A percentile compares a stretch with the other conserved stretches of the same genome.
phyloP scores from a whole-genome alignment of 2,329 filamentous ascomycete genomes.

The Aspergillus udagawae region DNA sequence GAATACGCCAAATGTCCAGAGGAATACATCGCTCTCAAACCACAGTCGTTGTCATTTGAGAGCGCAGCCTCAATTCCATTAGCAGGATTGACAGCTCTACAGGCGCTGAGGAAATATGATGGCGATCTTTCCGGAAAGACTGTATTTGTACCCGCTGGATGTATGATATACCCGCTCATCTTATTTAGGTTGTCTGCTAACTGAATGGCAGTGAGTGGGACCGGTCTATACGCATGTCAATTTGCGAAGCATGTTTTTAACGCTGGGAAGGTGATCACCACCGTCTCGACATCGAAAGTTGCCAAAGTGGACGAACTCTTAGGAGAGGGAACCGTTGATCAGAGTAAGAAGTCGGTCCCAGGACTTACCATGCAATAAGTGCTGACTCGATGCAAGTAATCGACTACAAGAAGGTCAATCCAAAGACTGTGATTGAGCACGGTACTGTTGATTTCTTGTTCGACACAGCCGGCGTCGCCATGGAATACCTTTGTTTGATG shows the following conservation, averaged over 20 bases:
- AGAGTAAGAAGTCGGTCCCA: constrained; percentile 21
- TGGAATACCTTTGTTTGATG: constrained; percentile 44
- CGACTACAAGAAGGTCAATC: constrained; percentile 47
- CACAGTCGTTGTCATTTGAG: constrained; percentile 38
- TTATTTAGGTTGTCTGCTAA: not conserved
- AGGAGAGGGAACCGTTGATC: constrained; percentile 45
- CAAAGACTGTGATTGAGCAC: constrained; percentile 35
- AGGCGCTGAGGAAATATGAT: constrained; percentile 42
- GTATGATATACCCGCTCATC: constrained; percentile 10
- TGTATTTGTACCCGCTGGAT: constrained; percentile 49
- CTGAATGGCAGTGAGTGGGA: constrained; percentile 39
- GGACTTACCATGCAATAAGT: not conserved
- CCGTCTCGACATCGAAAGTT: constrained; percentile 52
- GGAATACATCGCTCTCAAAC: constrained; percentile 37
- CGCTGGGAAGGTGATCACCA: constrained; percentile 47
- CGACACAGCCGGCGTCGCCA: constrained; percentile 45
- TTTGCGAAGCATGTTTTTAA: constrained; percentile 50
- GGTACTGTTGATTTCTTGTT: constrained; percentile 50
- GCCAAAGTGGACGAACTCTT: constrained; percentile 41
- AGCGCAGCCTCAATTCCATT: constrained; percentile 44
- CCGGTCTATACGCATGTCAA: constrained; percentile 47
- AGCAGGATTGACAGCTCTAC: constrained; percentile 42
- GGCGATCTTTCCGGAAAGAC: constrained; percentile 50
- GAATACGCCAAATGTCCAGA: constrained; percentile 35
- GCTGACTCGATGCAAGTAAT: constrained; percentile 30